These are phyloP conservation scores for Penicillium samsonianum DNA, from an alignment of 495 filamentous ascomycete species.

Conservation along the genomic window DNA sequence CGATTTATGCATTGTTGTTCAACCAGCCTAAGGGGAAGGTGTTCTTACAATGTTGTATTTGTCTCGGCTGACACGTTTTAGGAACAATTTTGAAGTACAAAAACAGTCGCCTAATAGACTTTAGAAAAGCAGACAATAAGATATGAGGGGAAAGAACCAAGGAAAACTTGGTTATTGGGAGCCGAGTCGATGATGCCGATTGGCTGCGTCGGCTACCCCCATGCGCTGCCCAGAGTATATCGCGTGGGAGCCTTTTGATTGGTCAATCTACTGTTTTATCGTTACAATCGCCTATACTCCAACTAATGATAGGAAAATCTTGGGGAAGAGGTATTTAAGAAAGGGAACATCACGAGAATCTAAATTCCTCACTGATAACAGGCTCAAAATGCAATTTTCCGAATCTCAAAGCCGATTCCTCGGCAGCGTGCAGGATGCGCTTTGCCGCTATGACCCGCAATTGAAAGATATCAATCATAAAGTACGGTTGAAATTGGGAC, in stretches of 20 bases:
- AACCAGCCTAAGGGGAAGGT: not conserved
- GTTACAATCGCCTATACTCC: not conserved
- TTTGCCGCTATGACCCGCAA: conserved; percentile 34
- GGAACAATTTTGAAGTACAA: not conserved
- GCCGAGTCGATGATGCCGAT: conserved; percentile 24
- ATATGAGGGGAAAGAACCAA: conserved; percentile 16
- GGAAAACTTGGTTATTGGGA: conserved; percentile 1
- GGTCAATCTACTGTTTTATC: not conserved
- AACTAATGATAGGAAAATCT: not conserved
- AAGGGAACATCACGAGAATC: not conserved
- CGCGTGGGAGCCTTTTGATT: not conserved
- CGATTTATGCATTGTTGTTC: conserved; percentile 25
- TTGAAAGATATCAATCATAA: conserved; percentile 50
- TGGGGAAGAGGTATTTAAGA: not conserved
- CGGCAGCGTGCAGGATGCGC: conserved; percentile 31
- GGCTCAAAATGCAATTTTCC: conserved; percentile 32
- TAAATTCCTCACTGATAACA: not conserved
- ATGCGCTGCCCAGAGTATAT: not conserved
- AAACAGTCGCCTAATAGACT: not conserved
- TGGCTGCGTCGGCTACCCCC: conserved; percentile 32
- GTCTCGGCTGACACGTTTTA: not conserved
- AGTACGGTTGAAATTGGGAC: conserved; percentile 23
- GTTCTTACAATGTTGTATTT: conserved; percentile 4
- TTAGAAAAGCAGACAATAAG: not conserved
- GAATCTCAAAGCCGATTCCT: conserved; percentile 31